phyloP scores from a whole-genome alignment of 768 basidiomycete genomes.

The Boletus sensibilis region DNA sequence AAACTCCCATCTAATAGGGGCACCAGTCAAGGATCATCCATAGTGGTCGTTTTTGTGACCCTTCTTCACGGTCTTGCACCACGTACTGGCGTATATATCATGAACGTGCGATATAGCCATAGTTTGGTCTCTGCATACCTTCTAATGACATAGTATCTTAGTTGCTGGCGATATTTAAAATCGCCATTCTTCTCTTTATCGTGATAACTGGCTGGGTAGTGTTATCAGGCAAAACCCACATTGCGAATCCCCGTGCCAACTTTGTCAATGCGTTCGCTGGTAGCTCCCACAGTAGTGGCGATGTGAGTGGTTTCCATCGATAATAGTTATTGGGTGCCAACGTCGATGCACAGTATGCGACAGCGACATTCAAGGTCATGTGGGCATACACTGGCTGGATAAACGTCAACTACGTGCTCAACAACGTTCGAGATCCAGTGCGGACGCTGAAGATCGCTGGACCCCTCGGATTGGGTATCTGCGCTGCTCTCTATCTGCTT shows the following conservation, averaged over 20 bases:
- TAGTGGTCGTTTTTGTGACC: slow-evolving; percentile 52
- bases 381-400: slow-evolving; percentile 52
- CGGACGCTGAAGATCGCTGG: slow-evolving; percentile 62
- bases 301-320: slow-evolving; percentile 26
- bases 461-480: slow-evolving; percentile 55
- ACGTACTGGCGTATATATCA: slow-evolving; percentile 45
- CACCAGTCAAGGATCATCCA: neutral
- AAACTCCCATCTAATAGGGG: neutral
- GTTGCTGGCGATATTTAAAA: slow-evolving; percentile 54
- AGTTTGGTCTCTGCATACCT: too few species aligned
- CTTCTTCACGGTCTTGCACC: slow-evolving; percentile 54
- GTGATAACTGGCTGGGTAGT: slow-evolving; percentile 62
- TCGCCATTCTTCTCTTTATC: slow-evolving; percentile 51
- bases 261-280: slow-evolving; percentile 59
- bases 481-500: slow-evolving; percentile 50
- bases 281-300: slow-evolving; percentile 51
- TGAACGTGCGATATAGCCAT: slow-evolving; percentile 46
- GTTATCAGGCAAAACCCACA: slow-evolving; percentile 53
- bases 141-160: slow-evolving; percentile 15
- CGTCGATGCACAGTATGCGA: slow-evolving; percentile 46
- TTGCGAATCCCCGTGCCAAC: slow-evolving; percentile 55
- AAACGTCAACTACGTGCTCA: slow-evolving; percentile 51
- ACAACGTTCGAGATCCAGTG: slow-evolving; percentile 50
- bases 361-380: slow-evolving; percentile 59
- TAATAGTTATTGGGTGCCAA: neutral